phyloP scores from a whole-genome alignment of 2,329 filamentous ascomycete species.

The Stagonosporopsis chrysanthemi region DNA sequence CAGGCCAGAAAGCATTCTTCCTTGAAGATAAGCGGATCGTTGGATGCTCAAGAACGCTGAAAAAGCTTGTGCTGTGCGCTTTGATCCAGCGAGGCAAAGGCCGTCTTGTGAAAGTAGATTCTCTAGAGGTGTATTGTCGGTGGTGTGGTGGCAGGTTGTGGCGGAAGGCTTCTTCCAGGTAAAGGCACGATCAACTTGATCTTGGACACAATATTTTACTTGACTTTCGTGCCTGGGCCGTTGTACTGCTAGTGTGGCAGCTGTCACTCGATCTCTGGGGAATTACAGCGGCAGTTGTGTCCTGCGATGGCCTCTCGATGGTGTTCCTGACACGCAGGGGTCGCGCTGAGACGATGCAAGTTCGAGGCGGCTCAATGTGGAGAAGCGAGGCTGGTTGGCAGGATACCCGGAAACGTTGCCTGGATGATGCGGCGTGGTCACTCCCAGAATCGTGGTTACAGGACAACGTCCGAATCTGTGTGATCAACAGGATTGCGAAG shows the following conservation, averaged over 20 bases:
- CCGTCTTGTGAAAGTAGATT: slow-evolving; percentile 18
- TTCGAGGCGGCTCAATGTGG: slow-evolving; percentile 33
- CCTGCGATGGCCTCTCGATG: slow-evolving; percentile 22
- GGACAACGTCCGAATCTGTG: slow-evolving; percentile 9
- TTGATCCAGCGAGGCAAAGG: slow-evolving; percentile 32
- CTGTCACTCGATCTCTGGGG: slow-evolving; percentile 16
- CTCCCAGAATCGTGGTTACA: slow-evolving; percentile 22
- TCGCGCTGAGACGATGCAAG: slow-evolving; percentile 44
- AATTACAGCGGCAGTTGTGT: slow-evolving; percentile 12
- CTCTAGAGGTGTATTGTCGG: background rate
- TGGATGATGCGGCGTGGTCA: slow-evolving; percentile 12
- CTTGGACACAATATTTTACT: background rate
- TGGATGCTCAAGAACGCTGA: slow-evolving; percentile 29
- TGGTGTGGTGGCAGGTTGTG: slow-evolving; percentile 1
- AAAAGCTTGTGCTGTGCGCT: slow-evolving; percentile 31
- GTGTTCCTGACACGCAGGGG: slow-evolving; percentile 39
- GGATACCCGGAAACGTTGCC: slow-evolving; percentile 11
- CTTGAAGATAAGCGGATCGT: slow-evolving; percentile 28
- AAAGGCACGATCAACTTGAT: background rate
- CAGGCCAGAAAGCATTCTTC: slow-evolving; percentile 48
- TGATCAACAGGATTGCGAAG: slow-evolving; percentile 27
- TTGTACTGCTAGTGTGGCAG: slow-evolving; percentile 20
- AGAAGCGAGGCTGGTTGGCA: slow-evolving; percentile 10
- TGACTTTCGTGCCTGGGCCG: slow-evolving; percentile 23
- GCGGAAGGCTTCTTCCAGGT: background rate